Evolutionary conservation across 805 yeast species (phyloP), one percentile per base, ranked within the genome.

Genomic region (Schizosaccharomyces cryophilus): DNA sequence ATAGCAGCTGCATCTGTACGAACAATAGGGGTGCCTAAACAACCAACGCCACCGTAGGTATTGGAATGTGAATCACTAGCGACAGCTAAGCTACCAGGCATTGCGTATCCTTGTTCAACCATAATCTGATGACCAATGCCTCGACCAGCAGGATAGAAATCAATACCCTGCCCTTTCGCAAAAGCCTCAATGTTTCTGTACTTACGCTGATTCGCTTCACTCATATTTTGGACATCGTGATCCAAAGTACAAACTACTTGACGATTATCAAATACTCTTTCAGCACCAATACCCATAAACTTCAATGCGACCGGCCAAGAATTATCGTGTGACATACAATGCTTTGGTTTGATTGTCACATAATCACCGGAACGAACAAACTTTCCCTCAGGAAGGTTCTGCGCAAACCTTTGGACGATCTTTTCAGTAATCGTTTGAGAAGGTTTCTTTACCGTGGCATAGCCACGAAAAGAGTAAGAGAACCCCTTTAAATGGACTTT

Each of bases 51-150:
- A 66, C 99, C 98, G 69, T 93, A 93, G 45, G 96, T 93, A 71
- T 93, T 93, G 11, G 96, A 88, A 72, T 93, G 99, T 4, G 96
- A 89, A 71, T 93, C 99, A 0, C 95, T 87, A 3, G 98, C 98
- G 62, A 93, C 99, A 0, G 96, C 84, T 67, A 93, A 71, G 69
- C 87, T 87, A 64, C 84, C 77, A 13, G 99, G 99, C 72, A 89
- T 93, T 0, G 97, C 96, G 70, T 93, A 93, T 61, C 98, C 99
- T 73, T 93, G 96, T 72, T 93, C 99, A 63, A 93, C 88, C 96
- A 93, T 88, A 73, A 90, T 87, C 73, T 93, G 99, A 71, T 93
- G 99, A 47, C 99, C 99, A 68, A 93, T 93, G 69, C 99, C 99
- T 71, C 96, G 80, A 54, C 99, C 98, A 9, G 98, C 98, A 9